These are phyloP conservation scores for Quercus mongolica DNA, from an alignment of 306 rosid genomes.

Conservation along the genomic window DNA sequence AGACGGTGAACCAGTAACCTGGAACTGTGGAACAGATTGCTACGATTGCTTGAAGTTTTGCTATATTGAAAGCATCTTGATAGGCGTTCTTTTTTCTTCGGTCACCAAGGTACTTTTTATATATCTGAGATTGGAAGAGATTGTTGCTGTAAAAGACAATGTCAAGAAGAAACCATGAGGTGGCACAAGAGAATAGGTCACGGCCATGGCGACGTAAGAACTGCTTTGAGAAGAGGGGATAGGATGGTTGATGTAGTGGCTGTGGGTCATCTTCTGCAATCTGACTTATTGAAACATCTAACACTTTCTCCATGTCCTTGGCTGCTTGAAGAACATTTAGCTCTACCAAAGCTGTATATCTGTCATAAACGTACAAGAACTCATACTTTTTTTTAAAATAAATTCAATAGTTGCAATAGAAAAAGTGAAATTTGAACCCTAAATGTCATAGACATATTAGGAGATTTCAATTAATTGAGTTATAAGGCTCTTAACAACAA, in stretches of 20 bases:
- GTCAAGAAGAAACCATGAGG: conserved; percentile 62
- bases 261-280: conserved; percentile 41
- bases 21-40: conserved; percentile 67
- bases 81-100: background rate
- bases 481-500: fast-evolving
- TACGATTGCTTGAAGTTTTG: conserved; percentile 54
- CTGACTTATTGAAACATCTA: conserved; percentile 43
- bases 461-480: too few species aligned
- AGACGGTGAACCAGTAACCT: conserved; percentile 64
- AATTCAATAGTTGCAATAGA: too few species aligned
- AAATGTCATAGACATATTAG: too few species aligned
- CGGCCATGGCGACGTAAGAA: conserved; percentile 60
- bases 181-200: conserved; percentile 59
- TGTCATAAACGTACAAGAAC: background rate
- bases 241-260: conserved; percentile 7
- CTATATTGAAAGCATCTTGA: conserved; percentile 30
- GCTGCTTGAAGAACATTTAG: conserved; percentile 63
- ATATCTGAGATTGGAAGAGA: conserved; percentile 64
- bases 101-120: background rate
- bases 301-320: conserved; percentile 68
- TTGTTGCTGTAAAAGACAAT: conserved; percentile 71
- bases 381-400: too few species aligned
- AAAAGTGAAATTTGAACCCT: too few species aligned
- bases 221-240: conserved; percentile 44
- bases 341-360: conserved; percentile 78